Base-by-base conservation (phyloP, 1,284 basidiomycete genomes). In the Tilletia caries region DNA sequence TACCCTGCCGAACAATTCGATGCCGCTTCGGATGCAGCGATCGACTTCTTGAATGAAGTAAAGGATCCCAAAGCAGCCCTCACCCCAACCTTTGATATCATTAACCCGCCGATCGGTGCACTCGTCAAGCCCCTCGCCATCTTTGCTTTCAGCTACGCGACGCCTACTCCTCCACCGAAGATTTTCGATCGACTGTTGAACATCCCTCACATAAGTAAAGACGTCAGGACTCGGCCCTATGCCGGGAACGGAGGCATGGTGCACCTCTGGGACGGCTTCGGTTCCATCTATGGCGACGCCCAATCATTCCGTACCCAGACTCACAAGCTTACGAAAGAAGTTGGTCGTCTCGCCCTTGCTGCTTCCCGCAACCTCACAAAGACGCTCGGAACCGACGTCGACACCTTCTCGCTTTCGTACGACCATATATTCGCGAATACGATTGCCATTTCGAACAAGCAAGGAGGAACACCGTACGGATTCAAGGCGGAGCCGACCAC, bases 41-140 rank as follows among this genome's bases (percentile, higher is more conserved):
- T 64, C 60, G 60, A 64, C 41, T 64, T 64, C 60, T 20, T 64
- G 12, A 64, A 20, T 18, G 27, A 64, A 8, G 25, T 20, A 20
- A 20, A 13, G 27, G 48, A 50, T 50, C 60, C 60, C 60, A 64
- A 64, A 20, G 60, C 60, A 8, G 25, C 60, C 20, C 6, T 64
- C 20, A 8, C 23, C 1, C 33, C 41, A 8, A 64, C 60, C 20
- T 37, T 34, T 20, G 60, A 64, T 10, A n/a, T 20, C 20, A 27
- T 64, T 27, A 18, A 18, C 37, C 15, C 15, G 37, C 37, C 37
- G 60, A 8, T n/a, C 13, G 33, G 60, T 8, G 33, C 20, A 23
- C n/a, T 64, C 20, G 20, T 37, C n/a, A 15, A 37, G 33, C 41
- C 33, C 41, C 8, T 64, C n/a, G 41, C 41, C 15, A 37, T 64